Evolutionary conservation across 306 rosid species (phyloP).

Genomic region (Cicer cuneatum): DNA sequence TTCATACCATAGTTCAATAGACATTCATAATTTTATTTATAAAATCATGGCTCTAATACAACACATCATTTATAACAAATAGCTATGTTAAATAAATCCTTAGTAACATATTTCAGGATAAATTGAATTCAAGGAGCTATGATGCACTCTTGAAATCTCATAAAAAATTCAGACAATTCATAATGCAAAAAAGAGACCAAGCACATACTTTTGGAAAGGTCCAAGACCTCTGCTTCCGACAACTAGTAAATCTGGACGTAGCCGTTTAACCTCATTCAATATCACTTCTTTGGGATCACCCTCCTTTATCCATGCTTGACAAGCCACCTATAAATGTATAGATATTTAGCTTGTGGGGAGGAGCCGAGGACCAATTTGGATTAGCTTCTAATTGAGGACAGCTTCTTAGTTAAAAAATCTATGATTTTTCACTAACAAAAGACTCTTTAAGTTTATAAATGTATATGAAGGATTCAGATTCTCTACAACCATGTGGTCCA

Average conservation of each 20-base stretch:
- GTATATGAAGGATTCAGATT: not conserved
- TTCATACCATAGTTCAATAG: not conserved
- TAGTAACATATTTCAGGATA: slow-evolving; percentile 16
- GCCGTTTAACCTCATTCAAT: slow-evolving; percentile 74
- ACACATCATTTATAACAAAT: not conserved
- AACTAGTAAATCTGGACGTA: slow-evolving; percentile 81
- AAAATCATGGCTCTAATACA: not conserved
- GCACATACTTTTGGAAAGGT: slow-evolving; percentile 85
- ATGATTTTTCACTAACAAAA: not conserved
- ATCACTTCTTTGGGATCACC: slow-evolving; percentile 92
- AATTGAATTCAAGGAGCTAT: not conserved
- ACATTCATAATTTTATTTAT: not conserved
- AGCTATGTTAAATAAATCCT: not conserved
- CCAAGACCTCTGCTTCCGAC: slow-evolving; percentile 97
- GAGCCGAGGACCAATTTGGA: not conserved
- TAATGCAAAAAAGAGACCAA: not conserved
- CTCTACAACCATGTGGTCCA: not conserved
- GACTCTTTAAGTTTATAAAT: not conserved
- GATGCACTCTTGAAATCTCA: not conserved
- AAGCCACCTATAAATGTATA: slow-evolving; percentile 60
- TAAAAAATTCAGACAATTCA: slow-evolving; percentile 1
- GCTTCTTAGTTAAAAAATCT: not conserved
- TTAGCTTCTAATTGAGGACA: not conserved
- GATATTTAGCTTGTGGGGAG: slow-evolving; percentile 1
- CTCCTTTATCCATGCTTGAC: slow-evolving; percentile 80